A percentile compares a stretch with the other conserved stretches of the same genome.
These are phyloP conservation scores for Gleditsia sinensis DNA, from an alignment of 306 rosid genomes.

Conservation along the genomic window DNA sequence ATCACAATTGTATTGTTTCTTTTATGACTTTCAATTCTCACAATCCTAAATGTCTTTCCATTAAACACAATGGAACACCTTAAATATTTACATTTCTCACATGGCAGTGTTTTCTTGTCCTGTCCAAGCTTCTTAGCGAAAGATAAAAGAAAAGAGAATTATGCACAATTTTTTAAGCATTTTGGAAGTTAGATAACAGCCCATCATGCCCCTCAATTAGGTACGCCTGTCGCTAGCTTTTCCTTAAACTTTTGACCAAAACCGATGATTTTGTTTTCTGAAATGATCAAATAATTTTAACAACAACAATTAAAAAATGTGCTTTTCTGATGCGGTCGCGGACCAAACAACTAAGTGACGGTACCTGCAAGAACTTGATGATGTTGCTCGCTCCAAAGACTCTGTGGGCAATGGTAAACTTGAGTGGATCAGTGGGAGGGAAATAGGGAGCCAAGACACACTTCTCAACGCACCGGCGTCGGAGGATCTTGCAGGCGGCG, in stretches of 20 bases:
- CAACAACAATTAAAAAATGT: too few species aligned
- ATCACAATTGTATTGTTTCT: too few species aligned
- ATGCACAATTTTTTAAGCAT: too few species aligned
- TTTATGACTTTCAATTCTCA: too few species aligned
- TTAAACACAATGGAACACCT: too few species aligned
- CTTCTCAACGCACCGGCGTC: slow-evolving; percentile 86
- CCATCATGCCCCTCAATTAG: slow-evolving; percentile 42
- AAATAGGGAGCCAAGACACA: slow-evolving; percentile 95
- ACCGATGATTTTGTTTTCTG: slow-evolving; percentile 38
- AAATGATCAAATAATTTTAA: neutral
- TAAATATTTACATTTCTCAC: too few species aligned
- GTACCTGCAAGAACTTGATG: slow-evolving; percentile 95
- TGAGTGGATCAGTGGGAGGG: slow-evolving; percentile 92
- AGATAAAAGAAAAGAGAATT: too few species aligned
- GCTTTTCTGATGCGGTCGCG: too few species aligned
- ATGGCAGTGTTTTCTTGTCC: too few species aligned
- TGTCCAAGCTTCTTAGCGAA: too few species aligned
- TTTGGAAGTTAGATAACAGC: slow-evolving; percentile 52
- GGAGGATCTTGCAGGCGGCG: slow-evolving; percentile 98
- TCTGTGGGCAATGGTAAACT: slow-evolving; percentile 98
- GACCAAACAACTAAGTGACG: too few species aligned
- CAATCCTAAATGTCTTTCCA: too few species aligned
- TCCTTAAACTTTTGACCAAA: slow-evolving; percentile 52
- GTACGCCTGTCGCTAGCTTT: slow-evolving; percentile 35
- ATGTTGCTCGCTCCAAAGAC: slow-evolving; percentile 98